phyloP scores from a whole-genome alignment of 495 filamentous ascomycete genomes.

The Delitschia confertaspora region DNA sequence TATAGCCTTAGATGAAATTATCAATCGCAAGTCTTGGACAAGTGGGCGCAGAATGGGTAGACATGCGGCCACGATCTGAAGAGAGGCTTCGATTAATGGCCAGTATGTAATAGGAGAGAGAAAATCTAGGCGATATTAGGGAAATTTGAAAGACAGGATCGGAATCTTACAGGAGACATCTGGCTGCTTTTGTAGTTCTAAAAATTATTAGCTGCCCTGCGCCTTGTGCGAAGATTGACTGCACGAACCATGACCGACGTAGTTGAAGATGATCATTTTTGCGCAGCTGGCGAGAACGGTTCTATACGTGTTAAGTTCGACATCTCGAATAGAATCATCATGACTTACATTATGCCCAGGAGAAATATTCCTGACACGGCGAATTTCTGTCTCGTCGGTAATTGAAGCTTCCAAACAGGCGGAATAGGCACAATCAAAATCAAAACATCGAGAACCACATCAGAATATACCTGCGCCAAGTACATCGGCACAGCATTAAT shows the following conservation, averaged over 20 bases:
- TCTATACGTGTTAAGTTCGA: background rate
- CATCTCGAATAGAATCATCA: background rate
- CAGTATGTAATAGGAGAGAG: background rate
- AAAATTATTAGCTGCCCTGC: background rate
- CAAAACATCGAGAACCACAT: background rate
- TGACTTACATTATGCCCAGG: background rate
- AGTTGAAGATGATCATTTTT: conserved; percentile 1
- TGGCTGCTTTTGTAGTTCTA: background rate
- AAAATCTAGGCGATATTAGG: too few species aligned
- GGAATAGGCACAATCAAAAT: background rate
- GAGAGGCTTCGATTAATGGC: background rate
- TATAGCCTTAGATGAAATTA: too few species aligned
- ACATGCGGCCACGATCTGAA: background rate
- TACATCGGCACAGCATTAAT: background rate
- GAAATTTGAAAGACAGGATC: too few species aligned
- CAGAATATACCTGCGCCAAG: background rate
- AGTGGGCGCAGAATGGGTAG: background rate
- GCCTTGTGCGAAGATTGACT: background rate
- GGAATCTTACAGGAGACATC: background rate
- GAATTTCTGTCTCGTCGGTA: conserved; percentile 1
- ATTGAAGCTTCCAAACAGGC: background rate
- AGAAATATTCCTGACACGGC: background rate
- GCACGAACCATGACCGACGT: conserved; percentile 1
- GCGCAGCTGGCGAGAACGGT: background rate
- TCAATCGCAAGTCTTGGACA: too few species aligned